Evolutionary conservation across 2,329 filamentous ascomycete genomes (phyloP).

Genomic region (Nannizzia gypsea): DNA sequence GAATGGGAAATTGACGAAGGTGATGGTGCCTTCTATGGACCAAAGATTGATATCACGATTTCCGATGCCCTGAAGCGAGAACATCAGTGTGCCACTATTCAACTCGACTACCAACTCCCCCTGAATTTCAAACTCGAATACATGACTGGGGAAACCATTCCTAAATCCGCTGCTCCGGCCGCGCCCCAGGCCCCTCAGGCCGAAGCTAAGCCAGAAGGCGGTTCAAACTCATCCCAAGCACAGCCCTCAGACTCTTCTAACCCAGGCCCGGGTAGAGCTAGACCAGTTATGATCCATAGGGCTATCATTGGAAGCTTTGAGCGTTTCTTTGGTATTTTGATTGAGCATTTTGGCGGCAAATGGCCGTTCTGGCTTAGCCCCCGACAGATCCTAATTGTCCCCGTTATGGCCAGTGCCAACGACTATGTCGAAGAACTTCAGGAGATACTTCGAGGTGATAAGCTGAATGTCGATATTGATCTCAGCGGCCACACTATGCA

Average conservation of each 20-base stretch:
- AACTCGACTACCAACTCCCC: conserved; percentile 79
- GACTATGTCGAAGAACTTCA: conserved; percentile 40
- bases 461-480: conserved; percentile 39
- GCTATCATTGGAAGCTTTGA: conserved; percentile 42
- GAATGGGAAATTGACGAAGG: conserved; percentile 87
- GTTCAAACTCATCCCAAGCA: conserved; percentile 30
- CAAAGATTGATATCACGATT: conserved; percentile 96
- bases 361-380: conserved; percentile 44
- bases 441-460: conserved; percentile 32
- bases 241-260: conserved; percentile 23
- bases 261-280: conserved; percentile 33
- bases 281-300: conserved; percentile 42
- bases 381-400: conserved; percentile 39
- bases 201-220: conserved; percentile 34
- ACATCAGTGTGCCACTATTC: conserved; percentile 85
- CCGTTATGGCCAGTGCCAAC: conserved; percentile 39
- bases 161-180: conserved; percentile 24
- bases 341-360: conserved; percentile 41
- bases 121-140: conserved; percentile 81
- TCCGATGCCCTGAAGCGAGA: conserved; percentile 75
- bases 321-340: conserved; percentile 41
- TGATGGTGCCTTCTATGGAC: conserved; percentile 95
- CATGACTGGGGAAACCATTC: conserved; percentile 56
- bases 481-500: conserved; percentile 39
- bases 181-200: conserved; percentile 18